Conservation (phyloP, 2,329 filamentous ascomycete species). For the Hymenoscyphus infarciens region DNA sequence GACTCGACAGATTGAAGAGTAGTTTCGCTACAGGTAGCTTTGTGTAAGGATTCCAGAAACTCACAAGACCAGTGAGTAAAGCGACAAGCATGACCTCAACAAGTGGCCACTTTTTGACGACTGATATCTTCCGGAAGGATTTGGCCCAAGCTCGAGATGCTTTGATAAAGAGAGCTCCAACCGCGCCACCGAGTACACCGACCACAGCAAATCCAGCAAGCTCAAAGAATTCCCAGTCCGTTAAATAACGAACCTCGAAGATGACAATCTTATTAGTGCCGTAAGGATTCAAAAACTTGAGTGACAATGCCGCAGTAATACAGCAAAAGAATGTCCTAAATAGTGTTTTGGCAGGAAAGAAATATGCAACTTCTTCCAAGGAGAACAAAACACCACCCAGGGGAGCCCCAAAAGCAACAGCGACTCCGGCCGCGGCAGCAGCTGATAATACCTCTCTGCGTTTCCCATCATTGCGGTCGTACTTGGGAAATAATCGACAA, state of each 20-base stretch:
- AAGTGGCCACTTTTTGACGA: slow-evolving; percentile 80
- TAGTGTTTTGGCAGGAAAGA: slow-evolving; percentile 94
- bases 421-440: slow-evolving; percentile 84
- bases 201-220: slow-evolving; percentile 80
- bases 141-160: slow-evolving; percentile 86
- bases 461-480: slow-evolving; percentile 91
- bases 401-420: slow-evolving; percentile 90
- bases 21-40: slow-evolving; percentile 88
- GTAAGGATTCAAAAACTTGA: slow-evolving; percentile 95
- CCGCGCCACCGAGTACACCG: slow-evolving; percentile 76
- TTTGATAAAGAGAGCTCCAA: slow-evolving; percentile 94
- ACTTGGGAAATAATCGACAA: slow-evolving; percentile 91
- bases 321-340: slow-evolving; percentile 99
- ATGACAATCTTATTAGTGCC: slow-evolving; percentile 95
- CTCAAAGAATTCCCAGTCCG: slow-evolving; percentile 94
- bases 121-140: slow-evolving; percentile 74
- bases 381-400: slow-evolving; percentile 89
- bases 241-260: slow-evolving; percentile 86
- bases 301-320: slow-evolving; percentile 82
- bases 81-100: slow-evolving; percentile 88
- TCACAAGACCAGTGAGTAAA: slow-evolving; percentile 74
- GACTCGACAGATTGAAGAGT: slow-evolving; percentile 83
- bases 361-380: slow-evolving; percentile 92
- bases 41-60: slow-evolving; percentile 92
- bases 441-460: slow-evolving; percentile 91